phyloP scores from a whole-genome alignment of 768 basidiomycete species.

The Multifurca ochricompacta region DNA sequence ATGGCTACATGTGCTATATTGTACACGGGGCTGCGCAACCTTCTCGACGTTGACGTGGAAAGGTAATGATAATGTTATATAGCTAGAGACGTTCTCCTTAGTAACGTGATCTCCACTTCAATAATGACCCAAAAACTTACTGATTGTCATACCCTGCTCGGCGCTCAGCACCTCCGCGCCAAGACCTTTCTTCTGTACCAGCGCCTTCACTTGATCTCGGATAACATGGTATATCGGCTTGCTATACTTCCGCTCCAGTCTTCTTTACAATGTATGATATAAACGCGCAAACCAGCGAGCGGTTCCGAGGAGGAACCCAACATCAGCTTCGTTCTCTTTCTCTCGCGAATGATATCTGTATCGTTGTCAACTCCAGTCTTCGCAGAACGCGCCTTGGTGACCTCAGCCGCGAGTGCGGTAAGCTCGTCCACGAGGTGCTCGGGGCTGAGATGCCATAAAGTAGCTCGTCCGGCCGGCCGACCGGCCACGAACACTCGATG shows the following conservation, averaged over 20 bases:
- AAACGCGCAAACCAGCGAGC: constrained; percentile 58
- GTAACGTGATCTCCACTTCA: neutral
- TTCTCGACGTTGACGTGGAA: neutral
- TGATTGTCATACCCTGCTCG: constrained; percentile 74
- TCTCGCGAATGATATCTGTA: constrained; percentile 17
- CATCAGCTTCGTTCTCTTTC: constrained; percentile 34
- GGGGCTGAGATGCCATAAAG: constrained; percentile 83
- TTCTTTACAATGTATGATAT: constrained; percentile 85
- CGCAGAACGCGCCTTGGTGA: constrained; percentile 39
- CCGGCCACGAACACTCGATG: constrained; percentile 90
- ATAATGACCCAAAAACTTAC: constrained; percentile 32
- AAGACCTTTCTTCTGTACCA: constrained; percentile 54
- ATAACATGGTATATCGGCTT: constrained; percentile 59
- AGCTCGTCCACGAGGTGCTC: constrained; percentile 75
- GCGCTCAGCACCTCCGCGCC: constrained; percentile 66
- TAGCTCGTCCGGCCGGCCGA: constrained; percentile 53
- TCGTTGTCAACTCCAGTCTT: constrained; percentile 2
- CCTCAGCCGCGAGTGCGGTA: constrained; percentile 55
- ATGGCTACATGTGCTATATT: constrained; percentile 35
- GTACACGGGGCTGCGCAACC: constrained; percentile 26
- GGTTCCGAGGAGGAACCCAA: constrained; percentile 42
- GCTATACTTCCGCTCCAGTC: constrained; percentile 38
- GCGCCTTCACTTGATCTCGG: constrained; percentile 56
- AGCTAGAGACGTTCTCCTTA: neutral
- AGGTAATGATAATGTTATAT: constrained; percentile 4